Percentiles rank a stretch among this genome's conserved stretches.
Evolutionary conservation across 768 basidiomycete species (phyloP).

Genomic region (Nidula microcarpa): DNA sequence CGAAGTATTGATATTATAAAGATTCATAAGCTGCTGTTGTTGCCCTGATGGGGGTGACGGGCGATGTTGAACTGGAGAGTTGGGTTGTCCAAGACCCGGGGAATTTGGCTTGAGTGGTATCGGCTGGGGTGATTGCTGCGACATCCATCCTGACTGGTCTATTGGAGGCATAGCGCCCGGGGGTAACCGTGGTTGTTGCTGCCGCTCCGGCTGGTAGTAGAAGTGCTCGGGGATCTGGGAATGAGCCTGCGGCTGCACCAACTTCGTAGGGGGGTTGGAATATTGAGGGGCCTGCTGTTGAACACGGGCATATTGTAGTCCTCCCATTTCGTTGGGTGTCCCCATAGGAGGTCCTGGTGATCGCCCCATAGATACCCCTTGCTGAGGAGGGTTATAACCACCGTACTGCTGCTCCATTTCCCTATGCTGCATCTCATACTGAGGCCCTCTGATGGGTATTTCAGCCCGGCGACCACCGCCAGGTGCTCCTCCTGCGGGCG

Average conservation of each 20-base stretch:
- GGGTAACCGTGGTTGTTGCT: slow-evolving; percentile 40
- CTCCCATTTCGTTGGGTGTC: slow-evolving; percentile 11
- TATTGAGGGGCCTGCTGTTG: slow-evolving; percentile 16
- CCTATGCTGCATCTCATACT: slow-evolving; percentile 92
- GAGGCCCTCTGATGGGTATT: slow-evolving; percentile 82
- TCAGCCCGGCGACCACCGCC: slow-evolving; percentile 69
- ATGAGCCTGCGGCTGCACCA: slow-evolving; percentile 23
- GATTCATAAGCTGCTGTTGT: neutral
- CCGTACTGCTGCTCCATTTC: slow-evolving; percentile 89
- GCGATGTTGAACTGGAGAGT: slow-evolving; percentile 22
- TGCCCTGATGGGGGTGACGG: slow-evolving; percentile 6
- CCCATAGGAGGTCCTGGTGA: slow-evolving; percentile 8
- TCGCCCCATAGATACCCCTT: slow-evolving; percentile 19
- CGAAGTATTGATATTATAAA: slow-evolving; percentile 25
- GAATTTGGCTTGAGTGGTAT: slow-evolving; percentile 16
- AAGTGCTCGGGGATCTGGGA: slow-evolving; percentile 26
- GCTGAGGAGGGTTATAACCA: slow-evolving; percentile 33
- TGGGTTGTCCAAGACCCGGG: slow-evolving; percentile 55
- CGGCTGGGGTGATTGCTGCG: slow-evolving; percentile 24
- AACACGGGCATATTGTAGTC: slow-evolving; percentile 27
- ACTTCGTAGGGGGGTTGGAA: slow-evolving; percentile 19
- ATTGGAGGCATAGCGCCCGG: slow-evolving; percentile 64
- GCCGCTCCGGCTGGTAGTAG: slow-evolving; percentile 32
- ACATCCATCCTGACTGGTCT: slow-evolving; percentile 31
- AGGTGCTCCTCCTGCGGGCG: slow-evolving; percentile 40